Conservation (phyloP, 192 early-diverging fungal species). For the Gigaspora rosea region DNA sequence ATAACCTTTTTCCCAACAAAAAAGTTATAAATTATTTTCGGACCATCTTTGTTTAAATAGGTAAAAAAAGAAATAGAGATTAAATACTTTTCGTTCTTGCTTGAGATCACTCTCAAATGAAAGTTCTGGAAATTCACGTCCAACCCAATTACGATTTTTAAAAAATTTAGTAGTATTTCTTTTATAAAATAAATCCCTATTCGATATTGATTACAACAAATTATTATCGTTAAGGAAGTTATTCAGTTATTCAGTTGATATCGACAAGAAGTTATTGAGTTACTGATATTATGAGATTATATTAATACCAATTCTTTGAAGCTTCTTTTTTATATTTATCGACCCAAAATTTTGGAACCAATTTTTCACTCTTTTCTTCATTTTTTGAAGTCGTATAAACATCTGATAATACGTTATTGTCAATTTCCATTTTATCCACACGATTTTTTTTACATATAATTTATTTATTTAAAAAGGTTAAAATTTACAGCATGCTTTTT, state of each 20-base stretch:
- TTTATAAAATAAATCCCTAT: slow-evolving; percentile 78
- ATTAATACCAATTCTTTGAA: slow-evolving; percentile 64
- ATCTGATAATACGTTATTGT: neutral
- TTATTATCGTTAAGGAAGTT: neutral
- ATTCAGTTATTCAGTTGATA: neutral
- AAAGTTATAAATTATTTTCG: too few relatives aligned
- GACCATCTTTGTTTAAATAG: too few relatives aligned
- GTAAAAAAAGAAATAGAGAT: neutral
- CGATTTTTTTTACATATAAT: too few relatives aligned
- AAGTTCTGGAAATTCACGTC: slow-evolving; percentile 90
- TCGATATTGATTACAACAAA: neutral
- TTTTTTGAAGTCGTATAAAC: neutral
- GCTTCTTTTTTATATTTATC: slow-evolving; percentile 81
- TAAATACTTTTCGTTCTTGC: neutral
- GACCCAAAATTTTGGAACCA: slow-evolving; percentile 60
- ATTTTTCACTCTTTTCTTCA: slow-evolving; percentile 1
- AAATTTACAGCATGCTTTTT: too few relatives aligned
- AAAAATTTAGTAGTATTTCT: slow-evolving; percentile 92
- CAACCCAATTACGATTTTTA: slow-evolving; percentile 97
- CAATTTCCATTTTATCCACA: too few relatives aligned
- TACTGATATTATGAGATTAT: neutral
- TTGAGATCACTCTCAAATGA: neutral
- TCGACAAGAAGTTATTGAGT: neutral
- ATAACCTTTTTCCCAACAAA: slow-evolving; percentile 33
- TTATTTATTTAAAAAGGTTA: too few relatives aligned